Conservation (phyloP, 2,329 filamentous ascomycete species). For the Hawksworthiomyces lignivorus region DNA sequence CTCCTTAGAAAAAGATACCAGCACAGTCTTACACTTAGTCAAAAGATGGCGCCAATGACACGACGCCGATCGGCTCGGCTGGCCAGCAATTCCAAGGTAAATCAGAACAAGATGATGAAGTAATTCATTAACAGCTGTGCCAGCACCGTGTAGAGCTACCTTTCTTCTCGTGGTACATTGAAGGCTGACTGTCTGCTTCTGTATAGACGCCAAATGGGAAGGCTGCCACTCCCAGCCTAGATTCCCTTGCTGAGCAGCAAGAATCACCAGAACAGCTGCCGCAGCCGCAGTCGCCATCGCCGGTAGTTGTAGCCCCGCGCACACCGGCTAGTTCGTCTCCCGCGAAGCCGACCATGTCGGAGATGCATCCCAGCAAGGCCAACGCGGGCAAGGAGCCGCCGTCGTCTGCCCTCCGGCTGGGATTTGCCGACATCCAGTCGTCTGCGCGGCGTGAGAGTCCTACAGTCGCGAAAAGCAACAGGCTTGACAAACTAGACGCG, state of each 20-base stretch:
- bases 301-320: constrained; percentile 26
- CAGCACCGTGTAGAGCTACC: too few species aligned
- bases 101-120: constrained; percentile 7
- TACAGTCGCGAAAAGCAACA: constrained; percentile 7
- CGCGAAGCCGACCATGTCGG: constrained; percentile 62
- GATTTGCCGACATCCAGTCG: constrained; percentile 68
- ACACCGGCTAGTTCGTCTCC: constrained; percentile 60
- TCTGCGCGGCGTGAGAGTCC: constrained; percentile 20
- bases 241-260: constrained; percentile 36
- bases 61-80: constrained; percentile 36
- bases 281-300: constrained; percentile 16
- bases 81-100: constrained; percentile 32
- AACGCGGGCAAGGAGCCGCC: constrained; percentile 68
- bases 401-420: constrained; percentile 73
- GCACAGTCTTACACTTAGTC: too few species aligned
- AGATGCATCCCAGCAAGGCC: constrained; percentile 87
- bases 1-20: too few species aligned
- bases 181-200: not conserved
- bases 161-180: not conserved
- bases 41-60: constrained; percentile 15
- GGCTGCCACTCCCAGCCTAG: constrained; percentile 23
- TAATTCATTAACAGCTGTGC: not conserved
- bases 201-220: not conserved
- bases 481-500: constrained; percentile 18
- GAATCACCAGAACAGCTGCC: constrained; percentile 11